Conservation (phyloP, 305 asterid genomes). For the Ruellia speciosa region DNA sequence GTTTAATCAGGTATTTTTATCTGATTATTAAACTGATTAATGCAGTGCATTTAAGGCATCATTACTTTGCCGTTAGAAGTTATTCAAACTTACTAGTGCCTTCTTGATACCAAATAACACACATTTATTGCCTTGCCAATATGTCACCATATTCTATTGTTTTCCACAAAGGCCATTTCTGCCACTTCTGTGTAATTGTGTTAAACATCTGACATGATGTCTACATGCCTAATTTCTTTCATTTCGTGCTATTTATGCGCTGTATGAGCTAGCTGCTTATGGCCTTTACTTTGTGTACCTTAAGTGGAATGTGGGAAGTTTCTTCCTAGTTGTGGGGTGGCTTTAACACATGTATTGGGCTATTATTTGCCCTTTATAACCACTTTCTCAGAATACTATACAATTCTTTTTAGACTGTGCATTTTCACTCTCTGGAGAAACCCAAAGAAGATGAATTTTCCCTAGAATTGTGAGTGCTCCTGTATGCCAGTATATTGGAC, state of each 20-base stretch:
- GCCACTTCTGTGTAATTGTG: not conserved
- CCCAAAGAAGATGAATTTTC: slow-evolving; percentile 94
- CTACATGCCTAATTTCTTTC: not conserved
- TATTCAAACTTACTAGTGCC: not conserved
- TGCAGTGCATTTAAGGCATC: too few relatives aligned
- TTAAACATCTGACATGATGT: not conserved
- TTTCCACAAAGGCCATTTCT: not conserved
- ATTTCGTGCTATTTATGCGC: not conserved
- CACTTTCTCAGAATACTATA: slow-evolving; percentile 8
- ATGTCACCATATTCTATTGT: not conserved
- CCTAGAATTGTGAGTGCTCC: slow-evolving; percentile 77
- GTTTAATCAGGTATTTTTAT: slow-evolving; percentile 50
- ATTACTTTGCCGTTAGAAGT: too few relatives aligned
- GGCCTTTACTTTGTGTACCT: not conserved
- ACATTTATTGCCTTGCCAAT: not conserved
- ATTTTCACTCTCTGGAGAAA: slow-evolving; percentile 80
- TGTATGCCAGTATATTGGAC: slow-evolving; percentile 14
- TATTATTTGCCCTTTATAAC: not conserved
- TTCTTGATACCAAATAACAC: not conserved
- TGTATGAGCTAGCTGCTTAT: not conserved
- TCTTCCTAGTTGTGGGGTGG: not conserved
- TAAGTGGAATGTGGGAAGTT: not conserved
- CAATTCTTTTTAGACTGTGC: slow-evolving; percentile 58
- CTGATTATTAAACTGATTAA: too few relatives aligned
- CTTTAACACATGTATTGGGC: not conserved